Percentiles rank a stretch among this genome's conserved stretches.
Conservation (phyloP, 768 basidiomycete species). For the Tephrocybe sp. region DNA sequence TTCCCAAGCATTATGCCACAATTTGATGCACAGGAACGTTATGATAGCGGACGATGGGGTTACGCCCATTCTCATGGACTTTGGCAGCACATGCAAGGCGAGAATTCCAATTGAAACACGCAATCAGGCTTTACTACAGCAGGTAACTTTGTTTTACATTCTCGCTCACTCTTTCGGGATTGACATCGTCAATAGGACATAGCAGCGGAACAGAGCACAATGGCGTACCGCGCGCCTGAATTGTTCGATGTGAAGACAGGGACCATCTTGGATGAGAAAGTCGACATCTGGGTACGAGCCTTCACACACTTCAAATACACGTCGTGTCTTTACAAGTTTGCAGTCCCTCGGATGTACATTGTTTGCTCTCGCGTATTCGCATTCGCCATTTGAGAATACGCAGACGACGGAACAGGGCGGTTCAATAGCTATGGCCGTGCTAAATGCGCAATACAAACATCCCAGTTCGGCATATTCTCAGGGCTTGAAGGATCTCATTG, state of each 20-base stretch:
- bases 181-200: slow-evolving; percentile 58
- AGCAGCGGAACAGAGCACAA: slow-evolving; percentile 96
- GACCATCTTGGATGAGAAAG: slow-evolving; percentile 83
- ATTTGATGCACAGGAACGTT: slow-evolving; percentile 64
- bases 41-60: slow-evolving; percentile 94
- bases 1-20: background rate
- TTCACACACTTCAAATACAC: background rate
- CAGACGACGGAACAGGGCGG: slow-evolving; percentile 93
- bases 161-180: background rate
- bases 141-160: slow-evolving; percentile 42
- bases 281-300: slow-evolving; percentile 86
- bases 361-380: slow-evolving; percentile 90
- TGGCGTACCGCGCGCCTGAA: slow-evolving; percentile 98
- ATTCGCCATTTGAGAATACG: slow-evolving; percentile 93
- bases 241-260: slow-evolving; percentile 97
- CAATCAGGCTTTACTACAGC: slow-evolving; percentile 84
- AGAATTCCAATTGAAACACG: slow-evolving; percentile 79
- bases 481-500: slow-evolving; percentile 78
- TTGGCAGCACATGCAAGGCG: slow-evolving; percentile 89
- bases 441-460: slow-evolving; percentile 91
- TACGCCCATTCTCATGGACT: slow-evolving; percentile 94
- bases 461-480: slow-evolving; percentile 85
- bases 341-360: slow-evolving; percentile 95
- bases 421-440: slow-evolving; percentile 95
- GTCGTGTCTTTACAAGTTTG: slow-evolving; percentile 1